These are phyloP conservation scores for Dictyostelium capitatum DNA, from an alignment of 78 protist genomes.

Conservation along the genomic window DNA sequence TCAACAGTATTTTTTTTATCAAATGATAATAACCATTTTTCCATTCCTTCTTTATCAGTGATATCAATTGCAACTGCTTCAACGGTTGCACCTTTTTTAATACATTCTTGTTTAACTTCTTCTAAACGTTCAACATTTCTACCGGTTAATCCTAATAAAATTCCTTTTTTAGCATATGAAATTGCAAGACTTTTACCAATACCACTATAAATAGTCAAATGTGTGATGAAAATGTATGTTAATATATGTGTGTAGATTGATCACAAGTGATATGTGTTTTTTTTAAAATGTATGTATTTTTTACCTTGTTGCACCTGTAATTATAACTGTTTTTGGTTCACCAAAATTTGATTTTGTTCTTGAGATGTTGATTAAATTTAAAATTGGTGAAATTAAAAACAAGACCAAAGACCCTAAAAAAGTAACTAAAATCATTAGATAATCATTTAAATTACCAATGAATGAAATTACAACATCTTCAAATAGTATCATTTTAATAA, in stretches of 20 bases:
- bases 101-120: conserved; percentile 25
- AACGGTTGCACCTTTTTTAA: conserved; percentile 54
- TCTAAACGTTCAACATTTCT: conserved; percentile 33
- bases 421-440: neutral
- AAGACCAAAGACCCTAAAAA: neutral
- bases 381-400: neutral
- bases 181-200: conserved; percentile 39
- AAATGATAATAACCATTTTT: neutral
- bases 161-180: conserved; percentile 27
- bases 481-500: neutral
- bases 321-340: conserved; percentile 7
- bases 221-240: neutral
- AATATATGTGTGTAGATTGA: too few relatives aligned
- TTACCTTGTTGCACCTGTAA: conserved; percentile 26
- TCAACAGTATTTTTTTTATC: conserved; percentile 27
- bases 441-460: neutral
- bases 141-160: conserved; percentile 12
- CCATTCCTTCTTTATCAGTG: neutral
- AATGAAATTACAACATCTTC: conserved; percentile 14
- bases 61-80: conserved; percentile 13
- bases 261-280: too few relatives aligned
- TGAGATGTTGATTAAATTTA: conserved; percentile 1
- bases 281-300: too few relatives aligned
- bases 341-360: neutral
- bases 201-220: conserved; percentile 54